Percentiles rank a stretch among this genome's conserved stretches.
Conservation (phyloP, 108 stramenopile genomes). For the Pelagomonas calceolata region DNA sequence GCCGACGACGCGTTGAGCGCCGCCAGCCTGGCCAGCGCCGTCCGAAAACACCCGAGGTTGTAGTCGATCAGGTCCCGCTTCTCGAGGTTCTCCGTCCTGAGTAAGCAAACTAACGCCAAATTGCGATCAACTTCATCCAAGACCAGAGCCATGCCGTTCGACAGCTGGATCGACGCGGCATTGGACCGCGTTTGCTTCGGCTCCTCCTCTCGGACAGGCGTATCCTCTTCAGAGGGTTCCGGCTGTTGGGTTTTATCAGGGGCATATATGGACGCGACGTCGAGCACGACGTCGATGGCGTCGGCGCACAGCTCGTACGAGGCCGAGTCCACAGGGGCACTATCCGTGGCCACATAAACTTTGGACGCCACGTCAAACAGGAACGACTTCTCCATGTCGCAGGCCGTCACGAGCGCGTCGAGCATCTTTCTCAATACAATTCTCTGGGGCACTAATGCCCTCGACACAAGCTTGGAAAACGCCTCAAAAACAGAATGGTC, state of each 20-base stretch:
- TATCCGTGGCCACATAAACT: constrained; percentile 90
- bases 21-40: constrained; percentile 57
- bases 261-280: constrained; percentile 97
- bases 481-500: constrained; percentile 98
- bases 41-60: constrained; percentile 86
- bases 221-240: not conserved
- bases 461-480: constrained; percentile 70
- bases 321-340: constrained; percentile 89
- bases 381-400: constrained; percentile 94
- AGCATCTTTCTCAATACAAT: constrained; percentile 83
- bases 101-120: constrained; percentile 91
- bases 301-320: constrained; percentile 91
- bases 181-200: not conserved
- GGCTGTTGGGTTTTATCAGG: constrained; percentile 16
- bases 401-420: constrained; percentile 80
- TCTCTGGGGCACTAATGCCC: constrained; percentile 76
- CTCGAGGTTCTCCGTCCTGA: constrained; percentile 77
- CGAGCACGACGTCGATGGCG: constrained; percentile 98
- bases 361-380: constrained; percentile 93
- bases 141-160: not conserved
- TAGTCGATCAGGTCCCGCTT: constrained; percentile 90
- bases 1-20: too few relatives aligned
- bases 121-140: constrained; percentile 61
- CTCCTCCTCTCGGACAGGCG: not conserved
- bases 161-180: not conserved